A percentile compares a stretch with the other conserved stretches of the same genome.
Evolutionary conservation across 345 rosid genomes (phyloP).

Genomic region (Pelargonium nanum): DNA sequence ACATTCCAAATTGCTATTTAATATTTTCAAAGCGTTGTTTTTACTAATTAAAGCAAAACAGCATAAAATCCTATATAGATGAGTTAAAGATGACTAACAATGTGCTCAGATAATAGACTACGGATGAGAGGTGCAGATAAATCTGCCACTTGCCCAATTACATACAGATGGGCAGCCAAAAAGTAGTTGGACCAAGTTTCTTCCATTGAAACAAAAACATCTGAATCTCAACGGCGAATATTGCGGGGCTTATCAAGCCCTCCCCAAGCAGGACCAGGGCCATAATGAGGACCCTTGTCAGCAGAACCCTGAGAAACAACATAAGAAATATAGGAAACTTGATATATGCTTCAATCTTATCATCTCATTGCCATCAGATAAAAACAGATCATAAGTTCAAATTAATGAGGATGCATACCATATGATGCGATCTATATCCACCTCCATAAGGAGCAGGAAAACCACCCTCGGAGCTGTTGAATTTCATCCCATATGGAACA

Average conservation of each 20-base stretch:
- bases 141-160: constrained; percentile 21
- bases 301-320: constrained; percentile 47
- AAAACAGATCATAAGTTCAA: not conserved
- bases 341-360: not conserved
- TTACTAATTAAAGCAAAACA: constrained; percentile 18
- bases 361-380: not conserved
- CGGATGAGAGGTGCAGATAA: constrained; percentile 23
- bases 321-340: constrained; percentile 8
- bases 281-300: constrained; percentile 53
- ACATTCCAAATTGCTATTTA: constrained; percentile 7
- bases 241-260: constrained; percentile 41
- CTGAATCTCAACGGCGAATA: constrained; percentile 44
- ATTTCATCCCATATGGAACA: constrained; percentile 62
- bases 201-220: constrained; percentile 11
- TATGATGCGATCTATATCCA: constrained; percentile 35
- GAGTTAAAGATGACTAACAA: constrained; percentile 30
- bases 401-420: constrained; percentile 33
- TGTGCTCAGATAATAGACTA: constrained; percentile 25
- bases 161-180: not conserved
- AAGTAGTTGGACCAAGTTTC: constrained; percentile 1
- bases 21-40: constrained; percentile 8
- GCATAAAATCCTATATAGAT: constrained; percentile 14
- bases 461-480: constrained; percentile 37
- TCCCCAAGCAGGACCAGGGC: constrained; percentile 59
- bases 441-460: constrained; percentile 57